These are phyloP conservation scores for Fistulifera pelliculosa DNA, from an alignment of 108 stramenopile genomes.

Conservation along the genomic window DNA sequence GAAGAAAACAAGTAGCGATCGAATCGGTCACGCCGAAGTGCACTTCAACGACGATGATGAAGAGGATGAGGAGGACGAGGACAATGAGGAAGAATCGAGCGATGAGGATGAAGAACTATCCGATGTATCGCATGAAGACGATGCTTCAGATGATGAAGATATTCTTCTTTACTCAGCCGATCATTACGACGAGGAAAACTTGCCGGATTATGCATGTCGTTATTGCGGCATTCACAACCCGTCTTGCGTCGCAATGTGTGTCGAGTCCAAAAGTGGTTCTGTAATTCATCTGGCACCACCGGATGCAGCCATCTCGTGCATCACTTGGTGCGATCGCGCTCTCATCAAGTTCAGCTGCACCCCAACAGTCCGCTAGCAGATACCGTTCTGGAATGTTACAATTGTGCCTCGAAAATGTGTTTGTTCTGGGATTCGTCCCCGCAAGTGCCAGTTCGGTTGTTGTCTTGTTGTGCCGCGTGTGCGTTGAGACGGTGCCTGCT, in stretches of 20 bases:
- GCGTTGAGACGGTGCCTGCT: constrained; percentile 87
- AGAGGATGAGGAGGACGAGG: constrained; percentile 26
- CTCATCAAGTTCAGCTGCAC: constrained; percentile 76
- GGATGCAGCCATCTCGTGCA: constrained; percentile 90
- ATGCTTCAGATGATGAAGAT: constrained; percentile 40
- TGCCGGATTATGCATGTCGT: constrained; percentile 86
- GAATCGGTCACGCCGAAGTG: too few relatives aligned
- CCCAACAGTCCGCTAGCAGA: constrained; percentile 91
- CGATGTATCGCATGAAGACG: constrained; percentile 35
- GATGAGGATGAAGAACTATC: constrained; percentile 34
- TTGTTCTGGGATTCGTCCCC: constrained; percentile 97
- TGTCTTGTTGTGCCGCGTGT: constrained; percentile 93
- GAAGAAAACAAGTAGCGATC: too few relatives aligned
- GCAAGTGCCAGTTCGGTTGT: constrained; percentile 76
- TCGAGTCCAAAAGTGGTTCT: constrained; percentile 95
- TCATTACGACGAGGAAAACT: constrained; percentile 68
- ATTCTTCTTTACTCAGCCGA: constrained; percentile 24
- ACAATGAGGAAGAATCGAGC: constrained; percentile 26
- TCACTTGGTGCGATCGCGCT: constrained; percentile 83
- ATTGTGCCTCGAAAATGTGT: constrained; percentile 94
- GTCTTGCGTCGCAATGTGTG: constrained; percentile 88
- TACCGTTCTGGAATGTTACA: constrained; percentile 96
- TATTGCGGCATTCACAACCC: constrained; percentile 97
- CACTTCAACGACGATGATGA: constrained; percentile 21
- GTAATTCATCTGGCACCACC: constrained; percentile 82